Evolutionary conservation across 2,329 filamentous ascomycete genomes (phyloP), one percentile per base, ranked within the genome.

Genomic region (Catunica adiposa): DNA sequence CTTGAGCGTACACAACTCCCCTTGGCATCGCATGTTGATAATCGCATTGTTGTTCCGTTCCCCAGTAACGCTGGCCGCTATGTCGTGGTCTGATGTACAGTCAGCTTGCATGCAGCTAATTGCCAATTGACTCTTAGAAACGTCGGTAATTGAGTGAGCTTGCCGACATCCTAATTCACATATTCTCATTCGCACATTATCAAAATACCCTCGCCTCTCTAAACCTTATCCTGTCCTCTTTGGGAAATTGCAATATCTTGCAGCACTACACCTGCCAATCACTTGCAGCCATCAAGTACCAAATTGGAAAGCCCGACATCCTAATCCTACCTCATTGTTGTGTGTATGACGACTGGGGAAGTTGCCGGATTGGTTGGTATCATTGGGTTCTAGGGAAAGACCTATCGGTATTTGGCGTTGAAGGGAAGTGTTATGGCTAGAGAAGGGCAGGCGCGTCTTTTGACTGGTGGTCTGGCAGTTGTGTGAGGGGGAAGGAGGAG

Each of bases 21-120:
- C 48, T 51, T 51, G 48, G 48, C 23, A 51, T 51, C 48, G 17
- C 48, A 51, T 31, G 48, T 26, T 51, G n/a, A 25, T 31, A 31
- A 26, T 25, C 23, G 23, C 26, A 29, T 26, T 20, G 22, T 51
- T 25, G 14, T 17, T 20, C 20, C n/a, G 29, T 31, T n/a, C 25
- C 48, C 48, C 20, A 51, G 48, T 51, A 51, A 51, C 48, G 20
- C 22, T 14, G n/a, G 11, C 40, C 40, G 17, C 7, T 3, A 34
- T 34, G 29, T 34, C 29, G 11, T 34, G 11, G 29, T 34, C 5
- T 34, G 11, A 34, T 34, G 11, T 34, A 11, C 11, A 34, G 11
- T 34, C 5, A 34, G 5, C 11, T 5, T 34, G 11, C 5, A 34
- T 34, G n/a, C n/a, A n/a, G n/a, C n/a, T n/a, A n/a, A n/a, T n/a